Evolutionary conservation across 805 yeast genomes (phyloP).

Genomic region (Pichia californica): DNA sequence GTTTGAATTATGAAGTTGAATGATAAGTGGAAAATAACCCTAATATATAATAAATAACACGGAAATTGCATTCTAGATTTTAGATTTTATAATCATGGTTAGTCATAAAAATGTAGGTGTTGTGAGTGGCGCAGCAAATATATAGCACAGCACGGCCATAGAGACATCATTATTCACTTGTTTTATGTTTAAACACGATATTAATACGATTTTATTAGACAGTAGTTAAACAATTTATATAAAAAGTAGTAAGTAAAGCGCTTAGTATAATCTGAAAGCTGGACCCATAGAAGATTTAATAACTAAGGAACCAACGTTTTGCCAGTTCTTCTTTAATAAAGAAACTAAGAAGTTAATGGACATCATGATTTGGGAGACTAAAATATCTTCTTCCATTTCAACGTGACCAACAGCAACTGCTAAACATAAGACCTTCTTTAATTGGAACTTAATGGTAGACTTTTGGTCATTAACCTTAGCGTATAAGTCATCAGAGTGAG

Average conservation of each 20-base stretch:
- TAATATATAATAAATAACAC: too few relatives aligned
- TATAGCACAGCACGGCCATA: too few relatives aligned
- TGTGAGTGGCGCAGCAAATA: too few relatives aligned
- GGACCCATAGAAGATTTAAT: constrained; percentile 99
- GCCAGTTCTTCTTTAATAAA: constrained; percentile 99
- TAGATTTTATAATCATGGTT: too few relatives aligned
- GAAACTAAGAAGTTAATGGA: constrained; percentile 99
- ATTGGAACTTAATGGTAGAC: constrained; percentile 99
- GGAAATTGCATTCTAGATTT: too few relatives aligned
- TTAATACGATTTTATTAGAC: not conserved
- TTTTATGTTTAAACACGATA: too few relatives aligned
- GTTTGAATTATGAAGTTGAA: too few relatives aligned
- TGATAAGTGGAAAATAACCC: too few relatives aligned
- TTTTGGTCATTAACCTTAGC: constrained; percentile 93
- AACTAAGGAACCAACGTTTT: constrained; percentile 98
- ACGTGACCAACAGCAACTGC: constrained; percentile 99
- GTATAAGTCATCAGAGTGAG: constrained; percentile 98
- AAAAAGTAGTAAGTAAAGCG: constrained; percentile 14
- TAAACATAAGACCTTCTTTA: constrained; percentile 98
- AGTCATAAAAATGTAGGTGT: too few relatives aligned
- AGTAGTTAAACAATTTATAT: not conserved
- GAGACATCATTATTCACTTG: too few relatives aligned
- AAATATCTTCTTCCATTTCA: constrained; percentile 95
- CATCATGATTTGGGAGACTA: constrained; percentile 97
- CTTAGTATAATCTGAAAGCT: constrained; percentile 97